Evolutionary conservation across 768 basidiomycete species (phyloP).

Genomic region (Suillus alpinus): DNA sequence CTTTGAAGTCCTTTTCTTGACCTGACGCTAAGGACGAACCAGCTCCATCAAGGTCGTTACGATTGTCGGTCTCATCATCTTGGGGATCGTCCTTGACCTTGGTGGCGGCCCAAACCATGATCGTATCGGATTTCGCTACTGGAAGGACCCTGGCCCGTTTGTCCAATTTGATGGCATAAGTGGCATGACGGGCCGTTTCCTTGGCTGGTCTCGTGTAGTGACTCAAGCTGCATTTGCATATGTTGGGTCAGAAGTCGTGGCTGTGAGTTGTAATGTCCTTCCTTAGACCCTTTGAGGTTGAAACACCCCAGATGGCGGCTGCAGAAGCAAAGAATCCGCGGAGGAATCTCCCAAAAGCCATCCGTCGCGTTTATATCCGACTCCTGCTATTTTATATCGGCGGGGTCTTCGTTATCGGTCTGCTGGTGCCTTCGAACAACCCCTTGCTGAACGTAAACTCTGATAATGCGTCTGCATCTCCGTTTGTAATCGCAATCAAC

Average conservation of each 20-base stretch:
- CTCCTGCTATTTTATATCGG: conserved; percentile 38
- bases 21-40: conserved; percentile 6
- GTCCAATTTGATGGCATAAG: conserved; percentile 36
- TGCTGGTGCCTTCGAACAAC: conserved; percentile 50
- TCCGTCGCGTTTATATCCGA: conserved; percentile 43
- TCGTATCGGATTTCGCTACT: conserved; percentile 47
- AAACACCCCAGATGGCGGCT: conserved; percentile 34
- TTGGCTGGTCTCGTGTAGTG: conserved; percentile 49
- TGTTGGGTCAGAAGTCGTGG: conserved; percentile 55
- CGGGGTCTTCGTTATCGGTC: conserved; percentile 45
- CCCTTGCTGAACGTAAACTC: conserved; percentile 35
- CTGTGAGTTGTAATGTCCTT: conserved; percentile 23
- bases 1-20: too few species aligned
- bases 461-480: conserved; percentile 42
- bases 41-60: conserved; percentile 53
- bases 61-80: conserved; percentile 42
- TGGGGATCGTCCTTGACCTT: conserved; percentile 46
- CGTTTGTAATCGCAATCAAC: conserved; percentile 59
- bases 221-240: conserved; percentile 61
- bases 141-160: conserved; percentile 58
- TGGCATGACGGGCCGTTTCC: conserved; percentile 51
- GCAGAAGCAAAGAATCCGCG: conserved; percentile 53
- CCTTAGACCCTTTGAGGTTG: not conserved
- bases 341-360: conserved; percentile 38
- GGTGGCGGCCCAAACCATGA: conserved; percentile 57